A percentile compares a stretch with the other conserved stretches of the same genome.
phyloP scores from a whole-genome alignment of 2,329 filamentous ascomycete species.

The Niveomyces coronatus region DNA sequence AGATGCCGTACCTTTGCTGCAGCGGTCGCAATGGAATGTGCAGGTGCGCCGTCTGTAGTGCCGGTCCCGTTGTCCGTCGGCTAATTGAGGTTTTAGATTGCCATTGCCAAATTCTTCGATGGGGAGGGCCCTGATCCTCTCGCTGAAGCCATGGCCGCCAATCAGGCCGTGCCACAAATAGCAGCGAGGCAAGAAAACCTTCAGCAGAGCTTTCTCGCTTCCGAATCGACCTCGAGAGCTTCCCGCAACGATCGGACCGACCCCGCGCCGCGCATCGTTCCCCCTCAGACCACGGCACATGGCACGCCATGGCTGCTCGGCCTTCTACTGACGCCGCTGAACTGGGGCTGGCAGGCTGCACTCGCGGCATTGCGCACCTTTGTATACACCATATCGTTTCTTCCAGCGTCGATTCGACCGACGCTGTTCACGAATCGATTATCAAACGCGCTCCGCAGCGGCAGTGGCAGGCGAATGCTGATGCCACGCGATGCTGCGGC shows the following conservation, averaged over 20 bases:
- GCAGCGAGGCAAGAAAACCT: conserved; percentile 64
- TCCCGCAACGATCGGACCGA: conserved; percentile 33
- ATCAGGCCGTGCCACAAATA: conserved; percentile 49
- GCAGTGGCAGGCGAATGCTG: conserved; percentile 61
- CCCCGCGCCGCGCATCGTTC: conserved; percentile 76
- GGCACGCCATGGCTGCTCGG: conserved; percentile 67
- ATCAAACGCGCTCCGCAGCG: conserved; percentile 43
- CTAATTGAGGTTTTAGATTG: conserved; percentile 50
- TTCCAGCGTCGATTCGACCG: conserved; percentile 56
- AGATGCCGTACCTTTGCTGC: conserved; percentile 68
- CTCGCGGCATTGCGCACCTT: conserved; percentile 62
- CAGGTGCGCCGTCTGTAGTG: conserved; percentile 43
- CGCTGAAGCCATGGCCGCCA: conserved; percentile 59
- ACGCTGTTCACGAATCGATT: conserved; percentile 44
- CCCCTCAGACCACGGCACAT: conserved; percentile 58
- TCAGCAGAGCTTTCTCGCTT: conserved; percentile 43
- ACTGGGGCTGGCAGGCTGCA: conserved; percentile 62
- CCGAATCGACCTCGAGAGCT: conserved; percentile 14
- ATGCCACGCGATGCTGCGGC: conserved; percentile 81
- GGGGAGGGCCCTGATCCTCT: conserved; percentile 78
- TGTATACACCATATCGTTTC: conserved; percentile 68
- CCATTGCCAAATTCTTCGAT: conserved; percentile 95
- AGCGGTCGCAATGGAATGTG: conserved; percentile 91
- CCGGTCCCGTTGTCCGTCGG: too few relatives aligned
- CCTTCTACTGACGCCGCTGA: conserved; percentile 72